These are phyloP conservation scores for Mentha longifolia DNA, from an alignment of 257 asterid genomes.

Conservation along the genomic window DNA sequence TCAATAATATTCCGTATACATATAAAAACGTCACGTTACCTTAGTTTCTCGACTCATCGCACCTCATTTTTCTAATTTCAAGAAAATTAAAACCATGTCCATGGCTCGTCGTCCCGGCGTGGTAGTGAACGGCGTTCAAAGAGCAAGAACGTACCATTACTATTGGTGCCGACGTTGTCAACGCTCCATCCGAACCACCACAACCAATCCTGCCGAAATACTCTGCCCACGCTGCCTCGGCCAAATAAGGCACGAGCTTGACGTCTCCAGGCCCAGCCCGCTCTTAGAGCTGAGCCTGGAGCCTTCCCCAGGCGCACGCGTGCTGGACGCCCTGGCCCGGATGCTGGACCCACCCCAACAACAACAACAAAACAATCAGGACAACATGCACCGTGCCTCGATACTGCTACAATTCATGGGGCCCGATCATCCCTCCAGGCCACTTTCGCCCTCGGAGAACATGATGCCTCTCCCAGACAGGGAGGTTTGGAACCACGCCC, in stretches of 20 bases:
- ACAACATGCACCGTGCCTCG: slow-evolving; percentile 41
- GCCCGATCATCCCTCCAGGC: slow-evolving; percentile 50
- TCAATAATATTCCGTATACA: not conserved
- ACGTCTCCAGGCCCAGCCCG: slow-evolving; percentile 59
- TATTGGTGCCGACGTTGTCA: slow-evolving; percentile 83
- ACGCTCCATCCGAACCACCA: slow-evolving; percentile 70
- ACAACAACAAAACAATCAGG: slow-evolving; percentile 14
- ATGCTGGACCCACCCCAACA: slow-evolving; percentile 54
- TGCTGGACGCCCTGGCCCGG: slow-evolving; percentile 55
- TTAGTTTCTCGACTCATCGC: not conserved
- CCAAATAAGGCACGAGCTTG: slow-evolving; percentile 63
- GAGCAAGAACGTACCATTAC: slow-evolving; percentile 77
- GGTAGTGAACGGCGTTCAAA: slow-evolving; percentile 58
- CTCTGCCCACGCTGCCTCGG: slow-evolving; percentile 72
- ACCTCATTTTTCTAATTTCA: no score
- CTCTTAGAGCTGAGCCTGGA: slow-evolving; percentile 40
- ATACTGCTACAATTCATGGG: slow-evolving; percentile 66
- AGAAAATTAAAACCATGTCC: slow-evolving; percentile 45
- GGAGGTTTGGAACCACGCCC: not conserved
- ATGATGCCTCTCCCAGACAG: slow-evolving; percentile 17
- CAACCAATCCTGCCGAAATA: slow-evolving; percentile 65
- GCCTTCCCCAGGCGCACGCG: slow-evolving; percentile 46
- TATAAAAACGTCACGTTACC: not conserved
- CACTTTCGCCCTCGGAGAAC: slow-evolving; percentile 40
- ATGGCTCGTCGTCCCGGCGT: slow-evolving; percentile 49